These are phyloP conservation scores for Ophiosphaerella herpotricha DNA, from an alignment of 2,329 filamentous ascomycete species.

Conservation along the genomic window DNA sequence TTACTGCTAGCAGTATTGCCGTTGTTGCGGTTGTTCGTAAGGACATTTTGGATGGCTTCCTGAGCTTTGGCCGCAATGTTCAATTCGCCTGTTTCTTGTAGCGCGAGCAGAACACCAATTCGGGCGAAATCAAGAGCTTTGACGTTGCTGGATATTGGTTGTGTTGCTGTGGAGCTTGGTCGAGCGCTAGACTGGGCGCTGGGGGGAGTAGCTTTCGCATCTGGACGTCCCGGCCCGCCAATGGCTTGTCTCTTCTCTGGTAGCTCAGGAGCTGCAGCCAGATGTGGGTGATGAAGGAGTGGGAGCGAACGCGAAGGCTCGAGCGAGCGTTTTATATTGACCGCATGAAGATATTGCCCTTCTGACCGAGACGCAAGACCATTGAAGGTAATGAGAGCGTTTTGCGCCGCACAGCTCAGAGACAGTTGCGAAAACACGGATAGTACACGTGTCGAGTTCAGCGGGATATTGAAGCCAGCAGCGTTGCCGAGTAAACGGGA, in stretches of 20 bases:
- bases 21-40: conserved; percentile 35
- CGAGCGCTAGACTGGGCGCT: conserved; percentile 10
- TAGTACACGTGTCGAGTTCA: conserved; percentile 71
- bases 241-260: conserved; percentile 32
- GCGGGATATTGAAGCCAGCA: conserved; percentile 73
- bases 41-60: conserved; percentile 47
- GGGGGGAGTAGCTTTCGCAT: conserved; percentile 10
- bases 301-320: conserved; percentile 30
- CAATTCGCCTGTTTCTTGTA: conserved; percentile 49
- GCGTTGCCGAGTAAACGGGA: conserved; percentile 71
- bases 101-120: conserved; percentile 50
- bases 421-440: conserved; percentile 75
- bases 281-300: conserved; percentile 29
- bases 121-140: conserved; percentile 52
- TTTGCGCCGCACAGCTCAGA: conserved; percentile 82
- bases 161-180: conserved; percentile 21
- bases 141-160: conserved; percentile 43
- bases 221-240: conserved; percentile 38
- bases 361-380: conserved; percentile 47
- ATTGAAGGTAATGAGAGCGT: conserved; percentile 84
- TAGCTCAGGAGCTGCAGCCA: conserved; percentile 9
- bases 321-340: conserved; percentile 23
- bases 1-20: conserved; percentile 27
- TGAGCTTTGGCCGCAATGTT: conserved; percentile 51
- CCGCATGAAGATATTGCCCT: conserved; percentile 12